Base-by-base conservation (phyloP, 2,329 filamentous ascomycete genomes). In the Monosporascus cannonballus region DNA sequence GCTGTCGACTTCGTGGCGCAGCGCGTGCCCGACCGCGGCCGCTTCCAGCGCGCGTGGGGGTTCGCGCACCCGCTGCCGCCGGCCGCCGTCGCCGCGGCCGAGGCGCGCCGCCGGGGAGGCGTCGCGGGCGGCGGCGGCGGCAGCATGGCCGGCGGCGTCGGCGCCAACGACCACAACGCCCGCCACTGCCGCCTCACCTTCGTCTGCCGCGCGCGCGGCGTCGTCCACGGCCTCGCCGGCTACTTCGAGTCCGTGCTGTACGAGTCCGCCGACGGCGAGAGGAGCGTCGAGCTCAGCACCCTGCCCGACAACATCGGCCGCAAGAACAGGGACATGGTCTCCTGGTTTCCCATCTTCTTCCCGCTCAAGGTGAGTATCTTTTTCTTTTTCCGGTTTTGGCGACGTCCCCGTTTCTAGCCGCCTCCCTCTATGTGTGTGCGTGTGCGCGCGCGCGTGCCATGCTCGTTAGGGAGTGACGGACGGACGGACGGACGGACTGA, bases 301-400 rank as follows among this genome's bases (percentile, higher is more conserved):
- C 87, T 96, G 64, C 95, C 94, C 0, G 88, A 96, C 58, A 89
- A 87, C 30, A 97, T 99, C 72, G 90, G 94, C 52, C 75, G 76
- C 53, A 97, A 97, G 81, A 96, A 91, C 76, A 88, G 87, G 66
- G 92, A 95, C 63, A 99, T 99, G 95, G 96, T 96, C 58, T 96
- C 90, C 51, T 99, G 94, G 94, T 99, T 99, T 69, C 94, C 94
- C 1, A 97, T 99, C 30, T 96, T 93, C 74, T 99, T 99, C 67
- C 94, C 95, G 0, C 74, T 99, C 15, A 96, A 94, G 84, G 91
- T 92, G 76, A 65, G 81, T 68, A 49, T 22, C 20, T 2, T 41
- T 15, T 22, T 39, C 27, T 30, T 3, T 18, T 8, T 41, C 24
- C 53, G 14, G 25, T 27, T 25, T 24, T 41, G 18, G 6, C 8